Evolutionary conservation across 495 filamentous ascomycete species (phyloP).

Genomic region (Tuber melanosporum): DNA sequence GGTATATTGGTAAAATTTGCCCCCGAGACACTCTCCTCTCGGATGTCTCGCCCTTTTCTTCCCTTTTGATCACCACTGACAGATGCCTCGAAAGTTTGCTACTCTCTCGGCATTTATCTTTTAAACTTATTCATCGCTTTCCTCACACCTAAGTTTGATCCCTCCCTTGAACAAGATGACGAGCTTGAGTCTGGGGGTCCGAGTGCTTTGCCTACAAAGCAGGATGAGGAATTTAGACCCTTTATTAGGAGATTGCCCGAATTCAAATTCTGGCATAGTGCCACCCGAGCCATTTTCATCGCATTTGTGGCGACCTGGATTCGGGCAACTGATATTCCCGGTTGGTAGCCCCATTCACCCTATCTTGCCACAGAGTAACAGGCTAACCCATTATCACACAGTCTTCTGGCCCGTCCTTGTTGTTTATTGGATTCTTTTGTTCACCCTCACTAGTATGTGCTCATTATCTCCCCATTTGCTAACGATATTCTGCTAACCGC

Average conservation of each 20-base stretch:
- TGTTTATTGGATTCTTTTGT: slow-evolving; percentile 96
- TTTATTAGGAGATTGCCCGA: slow-evolving; percentile 94
- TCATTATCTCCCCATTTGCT: slow-evolving; percentile 8
- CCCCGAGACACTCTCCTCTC: slow-evolving; percentile 4
- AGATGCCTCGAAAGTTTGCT: slow-evolving; percentile 62
- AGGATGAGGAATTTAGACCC: slow-evolving; percentile 93
- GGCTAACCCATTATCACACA: not conserved
- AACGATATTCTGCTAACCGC: slow-evolving; percentile 28
- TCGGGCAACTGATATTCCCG: slow-evolving; percentile 80
- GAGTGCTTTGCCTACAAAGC: slow-evolving; percentile 76
- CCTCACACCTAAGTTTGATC: slow-evolving; percentile 97
- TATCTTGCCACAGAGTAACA: not conserved
- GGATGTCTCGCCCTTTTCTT: not conserved
- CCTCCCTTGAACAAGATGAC: slow-evolving; percentile 88
- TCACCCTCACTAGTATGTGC: slow-evolving; percentile 81
- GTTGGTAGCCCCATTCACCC: slow-evolving; percentile 1
- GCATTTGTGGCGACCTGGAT: slow-evolving; percentile 89
- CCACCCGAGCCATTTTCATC: slow-evolving; percentile 78
- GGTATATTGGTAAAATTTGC: slow-evolving; percentile 81
- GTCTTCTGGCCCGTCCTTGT: slow-evolving; percentile 99
- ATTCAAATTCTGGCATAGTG: slow-evolving; percentile 99
- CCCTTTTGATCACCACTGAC: not conserved
- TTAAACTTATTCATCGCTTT: slow-evolving; percentile 99
- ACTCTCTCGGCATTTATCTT: slow-evolving; percentile 97
- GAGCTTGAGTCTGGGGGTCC: slow-evolving; percentile 88